A percentile compares a stretch with the other conserved stretches of the same genome.
Conservation (phyloP, 805 yeast species). For the Nakazawaea holstii region DNA sequence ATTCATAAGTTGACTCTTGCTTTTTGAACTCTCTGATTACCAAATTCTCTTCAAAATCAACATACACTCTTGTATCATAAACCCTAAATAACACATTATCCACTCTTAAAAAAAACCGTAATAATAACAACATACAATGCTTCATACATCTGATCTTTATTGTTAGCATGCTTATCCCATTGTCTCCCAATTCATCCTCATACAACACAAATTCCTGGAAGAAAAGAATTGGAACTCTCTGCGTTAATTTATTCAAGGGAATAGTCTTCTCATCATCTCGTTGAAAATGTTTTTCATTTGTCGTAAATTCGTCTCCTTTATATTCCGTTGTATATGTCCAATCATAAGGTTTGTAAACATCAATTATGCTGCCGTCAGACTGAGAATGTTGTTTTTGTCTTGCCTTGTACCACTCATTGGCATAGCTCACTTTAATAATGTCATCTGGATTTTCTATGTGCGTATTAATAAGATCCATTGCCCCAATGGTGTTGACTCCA, state of each 20-base stretch:
- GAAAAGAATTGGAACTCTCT: slow-evolving; percentile 81
- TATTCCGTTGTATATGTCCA: slow-evolving; percentile 93
- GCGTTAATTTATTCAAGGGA: slow-evolving; percentile 65
- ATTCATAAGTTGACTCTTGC: slow-evolving; percentile 52
- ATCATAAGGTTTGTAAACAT: slow-evolving; percentile 79
- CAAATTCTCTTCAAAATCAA: slow-evolving; percentile 62
- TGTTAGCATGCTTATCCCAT: slow-evolving; percentile 77
- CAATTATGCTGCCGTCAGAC: slow-evolving; percentile 31
- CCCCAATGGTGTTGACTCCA: slow-evolving; percentile 73
- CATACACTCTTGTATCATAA: slow-evolving; percentile 76
- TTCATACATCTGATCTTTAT: slow-evolving; percentile 89
- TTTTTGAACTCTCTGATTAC: slow-evolving; percentile 75
- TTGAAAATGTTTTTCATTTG: slow-evolving; percentile 17
- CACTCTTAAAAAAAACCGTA: slow-evolving; percentile 78
- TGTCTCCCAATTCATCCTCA: slow-evolving; percentile 96
- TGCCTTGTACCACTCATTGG: slow-evolving; percentile 69
- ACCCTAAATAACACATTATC: slow-evolving; percentile 85
- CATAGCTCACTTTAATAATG: slow-evolving; percentile 71
- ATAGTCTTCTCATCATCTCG: slow-evolving; percentile 32
- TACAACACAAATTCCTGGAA: slow-evolving; percentile 84
- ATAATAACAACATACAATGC: slow-evolving; percentile 63
- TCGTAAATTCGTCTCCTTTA: slow-evolving; percentile 45
- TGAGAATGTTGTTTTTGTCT: slow-evolving; percentile 28
- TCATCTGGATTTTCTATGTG: slow-evolving; percentile 34
- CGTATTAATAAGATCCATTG: slow-evolving; percentile 49